Evolutionary conservation across 306 rosid species (phyloP).

Genomic region (Cicer bijugum): DNA sequence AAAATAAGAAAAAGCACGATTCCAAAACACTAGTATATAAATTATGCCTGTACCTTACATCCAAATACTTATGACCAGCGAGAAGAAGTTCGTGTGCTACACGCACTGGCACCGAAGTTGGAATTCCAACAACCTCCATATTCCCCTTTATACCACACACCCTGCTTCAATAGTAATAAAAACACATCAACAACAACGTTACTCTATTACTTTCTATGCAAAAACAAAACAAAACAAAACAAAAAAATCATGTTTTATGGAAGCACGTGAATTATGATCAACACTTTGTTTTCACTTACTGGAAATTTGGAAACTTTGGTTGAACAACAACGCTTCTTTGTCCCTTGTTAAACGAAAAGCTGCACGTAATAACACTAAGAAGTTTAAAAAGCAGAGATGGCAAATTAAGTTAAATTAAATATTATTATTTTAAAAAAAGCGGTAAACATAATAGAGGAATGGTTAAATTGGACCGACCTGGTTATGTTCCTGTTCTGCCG

Average conservation of each 20-base stretch:
- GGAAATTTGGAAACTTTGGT: conserved; percentile 39
- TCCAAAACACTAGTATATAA: no score
- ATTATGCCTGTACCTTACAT: conserved; percentile 62
- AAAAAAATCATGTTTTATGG: not conserved
- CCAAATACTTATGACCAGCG: conserved; percentile 91
- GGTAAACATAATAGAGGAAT: not conserved
- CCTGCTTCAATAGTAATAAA: conserved; percentile 45
- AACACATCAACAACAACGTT: not conserved
- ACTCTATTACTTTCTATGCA: no score
- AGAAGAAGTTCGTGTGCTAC: conserved; percentile 82
- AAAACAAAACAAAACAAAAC: not conserved
- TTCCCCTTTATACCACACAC: conserved; percentile 55
- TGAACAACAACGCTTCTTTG: not conserved
- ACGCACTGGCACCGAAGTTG: conserved; percentile 86
- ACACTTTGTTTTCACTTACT: conserved; percentile 31
- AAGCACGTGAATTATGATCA: not conserved
- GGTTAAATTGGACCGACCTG: conserved; percentile 3
- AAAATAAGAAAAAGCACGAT: no score
- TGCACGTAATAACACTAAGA: conserved; percentile 24
- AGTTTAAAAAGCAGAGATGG: conserved; percentile 1
- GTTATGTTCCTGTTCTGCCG: conserved; percentile 33
- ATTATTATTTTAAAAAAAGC: not conserved
- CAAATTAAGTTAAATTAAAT: not conserved
- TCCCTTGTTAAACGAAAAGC: conserved; percentile 37
- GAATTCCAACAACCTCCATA: conserved; percentile 59